phyloP scores from a whole-genome alignment of 73 alveolate species.

The Paraurostyla sp. region DNA sequence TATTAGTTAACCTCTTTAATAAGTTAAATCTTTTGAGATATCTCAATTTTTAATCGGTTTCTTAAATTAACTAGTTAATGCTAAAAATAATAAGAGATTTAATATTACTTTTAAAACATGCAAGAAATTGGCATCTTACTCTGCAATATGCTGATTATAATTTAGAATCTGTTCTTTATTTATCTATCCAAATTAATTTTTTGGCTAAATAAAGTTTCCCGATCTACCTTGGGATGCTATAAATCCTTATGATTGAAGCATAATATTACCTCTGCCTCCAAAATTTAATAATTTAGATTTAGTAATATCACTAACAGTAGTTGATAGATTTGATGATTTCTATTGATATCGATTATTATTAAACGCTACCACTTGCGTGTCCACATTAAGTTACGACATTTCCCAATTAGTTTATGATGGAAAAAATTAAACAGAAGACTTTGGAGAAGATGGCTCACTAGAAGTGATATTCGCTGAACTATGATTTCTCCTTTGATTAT shows the following conservation, averaged over 20 bases:
- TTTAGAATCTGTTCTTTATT: too few species aligned
- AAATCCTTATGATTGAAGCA: too few species aligned
- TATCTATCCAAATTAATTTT: too few species aligned
- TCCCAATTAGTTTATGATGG: neutral
- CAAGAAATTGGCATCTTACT: neutral
- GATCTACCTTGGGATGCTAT: too few species aligned
- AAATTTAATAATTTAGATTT: neutral
- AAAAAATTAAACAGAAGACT: neutral
- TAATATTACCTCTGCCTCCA: neutral
- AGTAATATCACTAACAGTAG: neutral
- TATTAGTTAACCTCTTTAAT: slow-evolving; percentile 13
- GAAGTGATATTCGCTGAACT: neutral
- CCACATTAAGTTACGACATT: neutral
- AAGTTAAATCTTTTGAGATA: neutral
- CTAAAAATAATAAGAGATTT: neutral
- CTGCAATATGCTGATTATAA: neutral
- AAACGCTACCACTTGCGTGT: neutral
- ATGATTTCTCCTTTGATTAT: neutral
- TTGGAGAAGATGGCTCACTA: slow-evolving; percentile 44
- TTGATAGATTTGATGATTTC: neutral
- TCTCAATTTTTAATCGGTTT: neutral
- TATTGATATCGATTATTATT: neutral
- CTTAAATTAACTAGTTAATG: neutral
- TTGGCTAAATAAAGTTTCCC: too few species aligned
- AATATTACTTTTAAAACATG: neutral